phyloP scores from a whole-genome alignment of 2,329 filamentous ascomycete genomes.

The Calcarisporium arbuscula region DNA sequence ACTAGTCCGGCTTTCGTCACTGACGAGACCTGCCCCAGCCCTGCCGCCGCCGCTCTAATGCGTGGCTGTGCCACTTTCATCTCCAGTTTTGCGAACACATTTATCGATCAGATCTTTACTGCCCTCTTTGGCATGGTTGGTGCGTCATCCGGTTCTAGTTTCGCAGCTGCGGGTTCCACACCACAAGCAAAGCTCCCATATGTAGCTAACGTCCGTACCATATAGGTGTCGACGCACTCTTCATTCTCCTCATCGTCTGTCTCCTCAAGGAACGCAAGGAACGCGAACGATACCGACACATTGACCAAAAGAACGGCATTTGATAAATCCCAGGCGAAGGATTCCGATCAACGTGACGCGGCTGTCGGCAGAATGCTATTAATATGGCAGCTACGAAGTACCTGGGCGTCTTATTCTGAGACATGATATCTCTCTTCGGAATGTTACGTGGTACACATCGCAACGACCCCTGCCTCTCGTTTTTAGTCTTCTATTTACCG shows the following conservation, averaged over 20 bases:
- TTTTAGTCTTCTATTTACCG: too few species aligned
- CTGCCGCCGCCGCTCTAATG: constrained; percentile 62
- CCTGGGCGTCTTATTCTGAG: too few species aligned
- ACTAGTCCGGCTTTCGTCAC: constrained; percentile 66
- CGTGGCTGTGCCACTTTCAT: constrained; percentile 65
- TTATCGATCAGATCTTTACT: constrained; percentile 72
- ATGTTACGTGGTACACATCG: too few species aligned
- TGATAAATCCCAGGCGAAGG: constrained; percentile 35
- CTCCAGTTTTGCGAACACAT: constrained; percentile 61
- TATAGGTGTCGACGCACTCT: constrained; percentile 54
- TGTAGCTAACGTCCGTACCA: constrained; percentile 3
- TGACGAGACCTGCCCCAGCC: constrained; percentile 61
- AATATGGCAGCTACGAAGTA: too few species aligned
- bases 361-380: too few species aligned
- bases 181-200: too few species aligned
- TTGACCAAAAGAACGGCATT: constrained; percentile 69
- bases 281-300: constrained; percentile 69
- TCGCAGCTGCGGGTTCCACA: not conserved
- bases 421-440: too few species aligned
- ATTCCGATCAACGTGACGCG: too few species aligned
- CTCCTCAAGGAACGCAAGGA: constrained; percentile 77
- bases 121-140: constrained; percentile 74
- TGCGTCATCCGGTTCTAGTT: constrained; percentile 19
- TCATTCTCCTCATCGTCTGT: constrained; percentile 67
- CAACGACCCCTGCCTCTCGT: too few species aligned